phyloP scores from a whole-genome alignment of 768 basidiomycete genomes.

The Chalciporus pseudorubinellus region DNA sequence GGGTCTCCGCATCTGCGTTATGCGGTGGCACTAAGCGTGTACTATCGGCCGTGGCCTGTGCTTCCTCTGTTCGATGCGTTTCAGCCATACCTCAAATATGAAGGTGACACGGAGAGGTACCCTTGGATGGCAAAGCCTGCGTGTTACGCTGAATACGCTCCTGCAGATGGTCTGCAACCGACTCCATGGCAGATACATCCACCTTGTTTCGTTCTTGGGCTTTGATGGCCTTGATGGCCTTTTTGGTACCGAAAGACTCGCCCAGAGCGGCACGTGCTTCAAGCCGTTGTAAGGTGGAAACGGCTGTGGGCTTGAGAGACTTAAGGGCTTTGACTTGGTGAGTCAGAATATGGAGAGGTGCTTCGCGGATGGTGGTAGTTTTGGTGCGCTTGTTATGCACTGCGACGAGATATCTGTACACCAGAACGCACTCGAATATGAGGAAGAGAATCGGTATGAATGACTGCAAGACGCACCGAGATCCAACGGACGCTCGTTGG shows the following conservation, averaged over 20 bases:
- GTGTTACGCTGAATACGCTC: constrained; percentile 77
- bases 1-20: constrained; percentile 60
- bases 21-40: constrained; percentile 76
- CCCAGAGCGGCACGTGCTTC: constrained; percentile 78
- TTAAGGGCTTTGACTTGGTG: constrained; percentile 86
- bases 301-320: constrained; percentile 48
- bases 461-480: constrained; percentile 51
- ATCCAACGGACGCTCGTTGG: constrained; percentile 52
- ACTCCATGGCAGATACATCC: constrained; percentile 84
- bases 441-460: neutral
- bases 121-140: constrained; percentile 62
- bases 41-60: constrained; percentile 58
- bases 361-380: constrained; percentile 64
- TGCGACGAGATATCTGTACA: constrained; percentile 73
- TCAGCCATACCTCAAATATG: neutral
- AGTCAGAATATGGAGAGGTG: constrained; percentile 65
- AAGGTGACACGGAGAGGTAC: constrained; percentile 41
- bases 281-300: constrained; percentile 49
- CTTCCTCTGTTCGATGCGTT: constrained; percentile 50
- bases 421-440: neutral
- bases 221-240: constrained; percentile 81
- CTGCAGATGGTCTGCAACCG: constrained; percentile 78
- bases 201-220: constrained; percentile 88
- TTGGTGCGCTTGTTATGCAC: constrained; percentile 76
- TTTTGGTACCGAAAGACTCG: constrained; percentile 93